These are phyloP conservation scores for Phialocephala subalpina DNA, from an alignment of 2,329 filamentous ascomycete species.

Conservation along the genomic window DNA sequence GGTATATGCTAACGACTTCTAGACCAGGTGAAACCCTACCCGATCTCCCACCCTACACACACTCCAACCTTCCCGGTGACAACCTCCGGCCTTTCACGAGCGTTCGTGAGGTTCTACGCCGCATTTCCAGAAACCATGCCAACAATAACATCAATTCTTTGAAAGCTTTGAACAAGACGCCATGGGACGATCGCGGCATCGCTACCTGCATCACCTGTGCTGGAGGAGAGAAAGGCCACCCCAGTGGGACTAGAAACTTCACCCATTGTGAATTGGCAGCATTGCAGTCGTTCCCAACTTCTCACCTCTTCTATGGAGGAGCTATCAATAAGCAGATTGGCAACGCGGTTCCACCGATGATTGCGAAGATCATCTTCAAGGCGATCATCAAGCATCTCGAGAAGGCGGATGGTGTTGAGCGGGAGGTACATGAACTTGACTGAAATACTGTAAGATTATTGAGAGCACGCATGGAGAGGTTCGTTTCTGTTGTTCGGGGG, in stretches of 20 bases:
- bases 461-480: too few species aligned
- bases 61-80: constrained; percentile 51
- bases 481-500: too few species aligned
- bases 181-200: constrained; percentile 54
- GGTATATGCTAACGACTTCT: neutral
- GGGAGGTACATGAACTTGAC: neutral
- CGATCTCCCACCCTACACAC: constrained; percentile 67
- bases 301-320: constrained; percentile 62
- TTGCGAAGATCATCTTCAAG: constrained; percentile 51
- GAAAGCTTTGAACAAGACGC: too few species aligned
- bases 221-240: constrained; percentile 65
- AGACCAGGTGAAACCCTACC: constrained; percentile 76
- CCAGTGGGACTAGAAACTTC: constrained; percentile 65
- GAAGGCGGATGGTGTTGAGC: constrained; percentile 32
- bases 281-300: constrained; percentile 72
- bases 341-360: constrained; percentile 77
- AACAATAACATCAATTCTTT: neutral
- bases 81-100: constrained; percentile 52
- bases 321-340: constrained; percentile 72
- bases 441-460: neutral
- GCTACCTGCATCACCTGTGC: constrained; percentile 68
- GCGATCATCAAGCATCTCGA: constrained; percentile 48
- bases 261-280: constrained; percentile 71
- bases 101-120: constrained; percentile 45
- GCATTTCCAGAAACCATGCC: constrained; percentile 29